phyloP scores from a whole-genome alignment of 805 yeast genomes.

The Naumovozyma castellii region DNA sequence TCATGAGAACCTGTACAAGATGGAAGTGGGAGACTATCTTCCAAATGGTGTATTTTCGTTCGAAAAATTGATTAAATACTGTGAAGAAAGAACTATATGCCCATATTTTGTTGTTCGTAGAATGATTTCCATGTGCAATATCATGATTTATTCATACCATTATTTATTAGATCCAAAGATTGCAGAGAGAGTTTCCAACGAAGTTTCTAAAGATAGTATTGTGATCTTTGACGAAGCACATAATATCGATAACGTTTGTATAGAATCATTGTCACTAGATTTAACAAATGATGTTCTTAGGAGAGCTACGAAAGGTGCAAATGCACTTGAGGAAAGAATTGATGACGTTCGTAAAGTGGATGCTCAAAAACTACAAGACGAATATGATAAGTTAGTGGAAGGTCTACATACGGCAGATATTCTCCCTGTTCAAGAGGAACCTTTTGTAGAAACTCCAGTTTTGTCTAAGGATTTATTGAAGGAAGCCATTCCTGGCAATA shows the following conservation, averaged over 20 bases:
- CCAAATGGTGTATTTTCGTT: constrained; percentile 94
- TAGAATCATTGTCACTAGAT: constrained; percentile 86
- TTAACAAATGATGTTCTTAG: constrained; percentile 83
- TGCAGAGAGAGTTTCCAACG: constrained; percentile 89
- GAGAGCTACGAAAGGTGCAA: constrained; percentile 81
- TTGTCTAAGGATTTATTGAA: constrained; percentile 74
- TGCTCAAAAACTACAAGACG: constrained; percentile 74
- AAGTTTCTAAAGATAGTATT: constrained; percentile 83
- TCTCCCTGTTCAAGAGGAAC: constrained; percentile 40
- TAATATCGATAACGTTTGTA: constrained; percentile 96
- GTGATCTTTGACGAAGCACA: constrained; percentile 98
- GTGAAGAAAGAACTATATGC: constrained; percentile 73
- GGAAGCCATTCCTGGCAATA: constrained; percentile 96
- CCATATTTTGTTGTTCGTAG: constrained; percentile 97
- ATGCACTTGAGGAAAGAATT: constrained; percentile 66
- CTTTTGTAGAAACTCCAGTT: constrained; percentile 78
- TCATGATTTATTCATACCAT: constrained; percentile 92
- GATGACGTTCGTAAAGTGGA: constrained; percentile 77
- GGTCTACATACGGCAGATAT: constrained; percentile 81
- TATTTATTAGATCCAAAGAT: constrained; percentile 93
- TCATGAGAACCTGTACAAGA: constrained; percentile 81
- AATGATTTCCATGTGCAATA: constrained; percentile 90
- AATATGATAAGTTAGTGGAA: constrained; percentile 81
- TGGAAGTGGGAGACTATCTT: constrained; percentile 79
- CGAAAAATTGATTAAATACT: constrained; percentile 68